phyloP scores from a whole-genome alignment of 169 alveolate genomes.

The Condylostoma magnum region DNA sequence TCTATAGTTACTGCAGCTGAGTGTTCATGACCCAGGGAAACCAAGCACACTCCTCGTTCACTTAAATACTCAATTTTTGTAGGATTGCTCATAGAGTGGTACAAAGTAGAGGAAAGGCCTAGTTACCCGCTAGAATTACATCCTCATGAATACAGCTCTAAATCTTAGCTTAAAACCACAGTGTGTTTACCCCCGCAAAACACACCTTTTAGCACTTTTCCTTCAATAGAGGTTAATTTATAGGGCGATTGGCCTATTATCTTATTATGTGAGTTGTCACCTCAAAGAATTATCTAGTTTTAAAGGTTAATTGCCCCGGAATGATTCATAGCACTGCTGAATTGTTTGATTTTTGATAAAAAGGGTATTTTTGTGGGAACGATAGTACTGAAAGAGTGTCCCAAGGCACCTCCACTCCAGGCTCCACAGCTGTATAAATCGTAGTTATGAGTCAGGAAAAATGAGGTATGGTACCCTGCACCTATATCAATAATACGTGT shows the following conservation, averaged over 20 bases:
- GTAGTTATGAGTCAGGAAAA: constrained; percentile 1
- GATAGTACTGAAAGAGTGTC: not conserved
- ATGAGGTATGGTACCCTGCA: constrained; percentile 25
- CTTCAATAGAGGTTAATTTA: not conserved
- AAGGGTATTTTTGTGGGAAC: constrained; percentile 21
- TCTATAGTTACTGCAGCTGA: constrained; percentile 25
- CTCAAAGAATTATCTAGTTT: constrained; percentile 16
- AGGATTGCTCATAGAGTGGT: constrained; percentile 29
- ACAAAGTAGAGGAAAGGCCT: constrained; percentile 24
- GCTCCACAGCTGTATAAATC: constrained; percentile 26
- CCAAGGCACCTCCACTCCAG: constrained; percentile 5
- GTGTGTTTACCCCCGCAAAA: constrained; percentile 55
- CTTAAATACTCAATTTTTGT: constrained; percentile 20
- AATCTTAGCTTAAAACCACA: constrained; percentile 37
- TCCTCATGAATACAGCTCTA: constrained; percentile 57
- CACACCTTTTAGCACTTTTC: constrained; percentile 32
- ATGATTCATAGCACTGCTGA: constrained; percentile 13
- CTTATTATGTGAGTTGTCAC: constrained; percentile 20
- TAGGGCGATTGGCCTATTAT: constrained; percentile 26
- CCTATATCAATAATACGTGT: not conserved
- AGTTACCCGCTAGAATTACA: constrained; percentile 49
- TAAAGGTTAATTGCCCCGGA: constrained; percentile 4
- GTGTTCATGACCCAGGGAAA: constrained; percentile 24
- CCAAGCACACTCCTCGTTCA: constrained; percentile 14
- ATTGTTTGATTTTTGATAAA: constrained; percentile 5